Percentiles rank a stretch among this genome's conserved stretches.
These are phyloP conservation scores for Ophidiomyces ophidiicola DNA, from an alignment of 2,329 filamentous ascomycete genomes.

Conservation along the genomic window DNA sequence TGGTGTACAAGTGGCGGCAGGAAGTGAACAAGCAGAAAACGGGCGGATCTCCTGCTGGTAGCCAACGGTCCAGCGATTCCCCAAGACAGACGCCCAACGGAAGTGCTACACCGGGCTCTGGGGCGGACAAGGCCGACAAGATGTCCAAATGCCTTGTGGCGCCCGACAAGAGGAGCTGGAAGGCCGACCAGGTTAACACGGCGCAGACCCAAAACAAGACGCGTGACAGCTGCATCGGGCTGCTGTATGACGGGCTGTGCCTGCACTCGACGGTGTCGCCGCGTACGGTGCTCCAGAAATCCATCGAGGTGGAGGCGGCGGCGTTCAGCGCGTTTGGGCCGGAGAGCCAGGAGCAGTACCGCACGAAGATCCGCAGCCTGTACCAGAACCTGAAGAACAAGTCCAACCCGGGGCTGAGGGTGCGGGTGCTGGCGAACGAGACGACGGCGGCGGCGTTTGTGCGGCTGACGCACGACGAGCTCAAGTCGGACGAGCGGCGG, in stretches of 20 bases:
- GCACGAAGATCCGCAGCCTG: conserved; percentile 77
- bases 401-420: conserved; percentile 65
- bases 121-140: conserved; percentile 35
- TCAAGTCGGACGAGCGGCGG: conserved; percentile 74
- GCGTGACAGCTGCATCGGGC: conserved; percentile 74
- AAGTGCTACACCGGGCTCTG: conserved; percentile 40
- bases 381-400: conserved; percentile 93
- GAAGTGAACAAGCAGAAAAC: conserved; percentile 40
- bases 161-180: conserved; percentile 68
- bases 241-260: conserved; percentile 88
- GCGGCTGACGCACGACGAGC: conserved; percentile 74
- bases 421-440: conserved; percentile 60
- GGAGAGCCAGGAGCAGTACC: conserved; percentile 62
- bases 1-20: conserved; percentile 57
- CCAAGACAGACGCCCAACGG: conserved; percentile 41
- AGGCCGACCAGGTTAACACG: conserved; percentile 66
- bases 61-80: conserved; percentile 29
- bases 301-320: conserved; percentile 63
- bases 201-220: conserved; percentile 60
- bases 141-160: conserved; percentile 44
- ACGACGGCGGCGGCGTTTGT: conserved; percentile 66
- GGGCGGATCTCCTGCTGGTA: conserved; percentile 28
- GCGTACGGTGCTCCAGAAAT: conserved; percentile 53
- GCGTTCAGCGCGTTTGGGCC: conserved; percentile 58
- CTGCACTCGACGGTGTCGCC: conserved; percentile 49